Base-by-base conservation (phyloP, 306 rosid species). In the Medicago ruthenica region DNA sequence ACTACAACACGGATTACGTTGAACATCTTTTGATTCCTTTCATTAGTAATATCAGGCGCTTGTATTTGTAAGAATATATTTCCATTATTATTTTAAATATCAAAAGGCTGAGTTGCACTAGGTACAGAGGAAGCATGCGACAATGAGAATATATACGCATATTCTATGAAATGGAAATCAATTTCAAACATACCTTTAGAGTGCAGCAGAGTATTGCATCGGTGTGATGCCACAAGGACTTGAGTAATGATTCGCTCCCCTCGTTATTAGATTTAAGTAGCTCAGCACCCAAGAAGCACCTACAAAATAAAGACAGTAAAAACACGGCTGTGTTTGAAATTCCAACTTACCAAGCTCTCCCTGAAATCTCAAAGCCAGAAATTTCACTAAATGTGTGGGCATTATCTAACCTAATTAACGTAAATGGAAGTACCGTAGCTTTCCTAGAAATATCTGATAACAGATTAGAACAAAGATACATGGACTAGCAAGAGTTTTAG, bases 191-290 rank as follows among this genome's bases (percentile, higher is more conserved):
- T 74, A 94, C 98, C 94, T 94, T 94, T 64, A 91, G 75, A 20
- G 97, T 89, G 86, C 98, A 94, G 83, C 98, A 94, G 85, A 94
- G 71, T 69, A 94, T 80, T 51, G 97, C 97, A 76, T 94, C 97
- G 0, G 97, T 88, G 81, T 91, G 96, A 89, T 91, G 98, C 98
- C 98, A 94, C 82, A 94, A 75, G 68, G 94, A 80, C 75, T 94
- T 94, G 73, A 94, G 94, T 58, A 89, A 75, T 75, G 89, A 80
- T 73, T 91, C 97, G 13, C 84, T 84, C 70, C 96, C 96, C 81
- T 91, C 97, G 4, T 73, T 85, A 42, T 80, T 76, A 42, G 91
- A 85, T 80, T 89, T 89, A 42, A 94, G 88, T 68, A 94, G 88
- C 82, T 94, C 97, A 63, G 87, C 91, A 51, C 96, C 96, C 89